Conservation (phyloP, 177 flowering plant species). For the Telopea speciosissima region DNA sequence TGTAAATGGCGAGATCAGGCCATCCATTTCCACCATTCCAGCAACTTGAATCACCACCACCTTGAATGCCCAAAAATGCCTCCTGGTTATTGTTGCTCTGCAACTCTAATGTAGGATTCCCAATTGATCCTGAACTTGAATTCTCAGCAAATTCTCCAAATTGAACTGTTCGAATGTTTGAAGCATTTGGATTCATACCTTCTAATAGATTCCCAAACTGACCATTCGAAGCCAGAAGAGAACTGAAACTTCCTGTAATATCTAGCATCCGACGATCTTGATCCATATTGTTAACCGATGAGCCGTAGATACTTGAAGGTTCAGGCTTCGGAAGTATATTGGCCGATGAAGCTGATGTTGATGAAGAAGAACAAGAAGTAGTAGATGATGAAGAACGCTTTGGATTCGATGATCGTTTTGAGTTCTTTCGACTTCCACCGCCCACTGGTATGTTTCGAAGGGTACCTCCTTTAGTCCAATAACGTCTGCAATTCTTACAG, state of each 20-base stretch:
- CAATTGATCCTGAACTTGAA: conserved; percentile 19
- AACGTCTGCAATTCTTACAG: conserved; percentile 61
- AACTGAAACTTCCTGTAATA: conserved; percentile 47
- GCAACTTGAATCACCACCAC: conserved; percentile 32
- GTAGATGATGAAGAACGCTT: conserved; percentile 26
- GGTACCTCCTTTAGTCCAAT: conserved; percentile 75
- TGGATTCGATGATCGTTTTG: conserved; percentile 28
- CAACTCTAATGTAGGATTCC: conserved; percentile 23
- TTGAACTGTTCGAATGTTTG: conserved; percentile 22
- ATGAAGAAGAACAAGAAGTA: conserved; percentile 13
- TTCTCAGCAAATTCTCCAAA: conserved; percentile 27
- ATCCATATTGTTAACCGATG: conserved; percentile 10
- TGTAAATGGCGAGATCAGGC: conserved; percentile 78
- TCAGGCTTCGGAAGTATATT: conserved; percentile 22
- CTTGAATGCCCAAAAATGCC: conserved; percentile 27
- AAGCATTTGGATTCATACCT: conserved; percentile 27
- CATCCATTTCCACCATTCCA: conserved; percentile 44
- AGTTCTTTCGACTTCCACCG: conserved; percentile 50
- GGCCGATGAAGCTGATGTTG: conserved; percentile 14
- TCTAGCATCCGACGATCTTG: conserved; percentile 36
- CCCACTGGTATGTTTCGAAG: conserved; percentile 69
- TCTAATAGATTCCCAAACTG: conserved; percentile 39
- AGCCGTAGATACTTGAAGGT: conserved; percentile 15
- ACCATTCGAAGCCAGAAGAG: conserved; percentile 45
- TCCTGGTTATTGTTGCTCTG: conserved; percentile 22